Percentiles rank a stretch among this genome's conserved stretches.
Conservation (phyloP, 768 basidiomycete genomes). For the Lactifluus hygrophoroides region DNA sequence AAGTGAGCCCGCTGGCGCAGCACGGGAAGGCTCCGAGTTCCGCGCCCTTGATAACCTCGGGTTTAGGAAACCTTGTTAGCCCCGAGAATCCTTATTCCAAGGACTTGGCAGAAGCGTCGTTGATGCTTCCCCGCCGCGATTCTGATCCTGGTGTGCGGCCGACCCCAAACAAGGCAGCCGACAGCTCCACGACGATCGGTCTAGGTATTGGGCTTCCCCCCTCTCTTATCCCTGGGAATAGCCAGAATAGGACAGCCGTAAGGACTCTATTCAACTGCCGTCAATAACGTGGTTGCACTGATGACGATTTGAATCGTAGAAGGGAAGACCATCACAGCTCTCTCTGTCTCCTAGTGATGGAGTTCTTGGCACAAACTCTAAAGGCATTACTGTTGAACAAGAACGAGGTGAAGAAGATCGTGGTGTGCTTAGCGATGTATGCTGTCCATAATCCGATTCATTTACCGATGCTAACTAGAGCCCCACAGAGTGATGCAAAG, state of each 20-base stretch:
- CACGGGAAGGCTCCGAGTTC: slow-evolving; percentile 19
- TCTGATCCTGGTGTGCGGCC: slow-evolving; percentile 15
- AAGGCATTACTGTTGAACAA: slow-evolving; percentile 23
- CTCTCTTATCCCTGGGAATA: not conserved
- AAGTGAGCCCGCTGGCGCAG: slow-evolving; percentile 12
- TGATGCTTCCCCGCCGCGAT: not conserved
- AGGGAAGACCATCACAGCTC: slow-evolving; percentile 44
- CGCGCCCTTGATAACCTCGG: slow-evolving; percentile 19
- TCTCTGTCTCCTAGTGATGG: slow-evolving; percentile 55
- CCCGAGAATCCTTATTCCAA: slow-evolving; percentile 29
- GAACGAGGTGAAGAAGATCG: slow-evolving; percentile 44
- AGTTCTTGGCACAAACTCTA: slow-evolving; percentile 39
- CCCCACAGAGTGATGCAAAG: slow-evolving; percentile 42
- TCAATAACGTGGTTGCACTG: not conserved
- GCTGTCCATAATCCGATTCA: slow-evolving; percentile 22
- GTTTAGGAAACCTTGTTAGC: slow-evolving; percentile 23
- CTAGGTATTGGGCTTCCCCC: slow-evolving; percentile 27
- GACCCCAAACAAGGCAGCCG: slow-evolving; percentile 3
- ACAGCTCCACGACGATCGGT: slow-evolving; percentile 21
- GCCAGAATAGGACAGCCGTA: not conserved
- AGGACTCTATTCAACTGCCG: not conserved
- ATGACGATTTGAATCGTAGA: slow-evolving; percentile 23
- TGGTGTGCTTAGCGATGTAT: slow-evolving; percentile 59
- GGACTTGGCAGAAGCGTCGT: slow-evolving; percentile 7
- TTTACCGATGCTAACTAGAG: not conserved